phyloP scores from a whole-genome alignment of 441 rosid genomes.

The Gossypium davidsonii region DNA sequence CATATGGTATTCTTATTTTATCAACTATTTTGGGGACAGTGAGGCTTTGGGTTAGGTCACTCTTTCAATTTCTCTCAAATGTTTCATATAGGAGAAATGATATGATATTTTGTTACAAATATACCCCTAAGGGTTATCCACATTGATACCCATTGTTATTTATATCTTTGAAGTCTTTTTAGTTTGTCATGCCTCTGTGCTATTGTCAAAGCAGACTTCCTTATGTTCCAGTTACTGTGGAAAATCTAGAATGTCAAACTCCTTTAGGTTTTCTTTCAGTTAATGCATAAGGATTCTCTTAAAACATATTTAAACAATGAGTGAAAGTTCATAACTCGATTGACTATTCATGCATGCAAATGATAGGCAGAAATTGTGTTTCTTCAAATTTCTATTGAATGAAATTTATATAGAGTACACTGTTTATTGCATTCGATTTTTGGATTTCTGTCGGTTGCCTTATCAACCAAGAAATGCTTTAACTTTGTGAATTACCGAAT shows the following conservation, averaged over 20 bases:
- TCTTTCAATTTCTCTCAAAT: neutral
- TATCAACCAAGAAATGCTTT: neutral
- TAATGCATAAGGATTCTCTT: no score
- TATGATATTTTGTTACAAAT: neutral
- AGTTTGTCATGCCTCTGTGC: neutral
- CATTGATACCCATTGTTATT: neutral
- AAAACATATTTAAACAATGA: no score
- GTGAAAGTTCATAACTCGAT: no score
- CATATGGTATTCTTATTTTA: neutral
- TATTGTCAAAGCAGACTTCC: neutral
- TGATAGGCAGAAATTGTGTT: neutral
- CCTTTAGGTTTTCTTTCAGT: no score
- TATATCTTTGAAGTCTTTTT: neutral
- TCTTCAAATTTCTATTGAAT: neutral
- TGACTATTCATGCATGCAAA: no score
- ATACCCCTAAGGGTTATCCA: neutral
- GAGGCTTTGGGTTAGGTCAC: neutral
- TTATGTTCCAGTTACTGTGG: neutral
- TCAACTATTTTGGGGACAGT: neutral
- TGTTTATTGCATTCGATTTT: neutral
- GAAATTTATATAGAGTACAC: neutral
- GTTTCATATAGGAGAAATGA: neutral
- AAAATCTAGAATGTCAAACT: no score
- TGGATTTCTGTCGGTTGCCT: neutral
- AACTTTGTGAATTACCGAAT: neutral